Evolutionary conservation across 805 yeast genomes (phyloP).

Genomic region (Candida cerambycidarum): DNA sequence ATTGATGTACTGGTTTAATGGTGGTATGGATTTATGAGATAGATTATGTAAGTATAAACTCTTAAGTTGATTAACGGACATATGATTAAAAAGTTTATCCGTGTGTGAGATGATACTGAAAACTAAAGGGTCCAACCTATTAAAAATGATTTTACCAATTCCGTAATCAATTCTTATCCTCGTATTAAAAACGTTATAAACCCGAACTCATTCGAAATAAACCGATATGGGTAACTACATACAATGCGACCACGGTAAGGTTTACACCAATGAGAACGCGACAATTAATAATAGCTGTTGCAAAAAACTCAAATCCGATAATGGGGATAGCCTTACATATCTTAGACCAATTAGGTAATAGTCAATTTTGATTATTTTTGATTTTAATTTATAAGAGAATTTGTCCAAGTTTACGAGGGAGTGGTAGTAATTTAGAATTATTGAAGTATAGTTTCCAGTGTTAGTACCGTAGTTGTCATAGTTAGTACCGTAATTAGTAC

Average conservation of each 20-base stretch:
- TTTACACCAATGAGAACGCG: constrained; percentile 1
- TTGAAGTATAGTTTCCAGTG: too few species aligned
- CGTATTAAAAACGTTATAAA: neutral
- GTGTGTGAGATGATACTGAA: too few species aligned
- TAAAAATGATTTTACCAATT: too few species aligned
- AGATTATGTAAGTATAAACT: constrained; percentile 30
- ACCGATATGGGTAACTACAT: constrained; percentile 1
- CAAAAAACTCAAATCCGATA: constrained; percentile 5
- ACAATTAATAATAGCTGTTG: constrained; percentile 5
- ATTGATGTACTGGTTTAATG: constrained; percentile 21
- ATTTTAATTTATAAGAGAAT: neutral
- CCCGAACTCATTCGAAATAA: neutral
- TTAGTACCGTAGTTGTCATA: too few species aligned
- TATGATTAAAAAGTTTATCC: too few species aligned
- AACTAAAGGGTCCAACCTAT: neutral
- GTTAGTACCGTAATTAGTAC: too few species aligned
- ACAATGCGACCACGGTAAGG: constrained; percentile 6
- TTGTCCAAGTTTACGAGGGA: neutral
- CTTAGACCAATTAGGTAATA: constrained; percentile 4
- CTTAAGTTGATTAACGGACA: constrained; percentile 18
- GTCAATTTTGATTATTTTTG: constrained; percentile 1
- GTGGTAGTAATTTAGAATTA: too few species aligned
- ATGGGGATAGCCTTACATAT: constrained; percentile 7
- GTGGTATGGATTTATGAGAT: constrained; percentile 24
- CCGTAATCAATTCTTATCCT: too few species aligned